Evolutionary conservation across 2,329 filamentous ascomycete species (phyloP), one percentile per base, ranked within the genome.

Genomic region (Cladosporium sp.): DNA sequence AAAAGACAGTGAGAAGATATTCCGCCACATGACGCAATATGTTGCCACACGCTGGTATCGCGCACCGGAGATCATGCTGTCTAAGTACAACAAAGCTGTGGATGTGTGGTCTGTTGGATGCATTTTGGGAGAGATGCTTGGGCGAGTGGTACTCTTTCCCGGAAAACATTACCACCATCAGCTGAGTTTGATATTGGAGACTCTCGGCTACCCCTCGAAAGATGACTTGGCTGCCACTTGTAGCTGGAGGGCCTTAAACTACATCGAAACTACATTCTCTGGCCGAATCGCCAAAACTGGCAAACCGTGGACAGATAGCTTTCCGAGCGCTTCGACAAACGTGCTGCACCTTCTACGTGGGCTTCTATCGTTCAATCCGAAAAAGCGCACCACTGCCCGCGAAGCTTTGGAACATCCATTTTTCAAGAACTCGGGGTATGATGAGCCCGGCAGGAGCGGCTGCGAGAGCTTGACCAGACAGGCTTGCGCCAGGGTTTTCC

Each of bases 31-130:
- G 92, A 96, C 91, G 11, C 91, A 96, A 73, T 96, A 96, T 65
- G 91, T 96, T 48, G 92, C 91, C 47, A 96, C 91, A 42, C 82
- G 91, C 74, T 96, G 91, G 92, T 96, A 96, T 70, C 86, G 91
- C 72, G 91, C 91, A 2, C 91, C 91, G 4, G 91, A 96, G 71
- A 96, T 96, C 63, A 96, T 96, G 91, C 96, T 96, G 82, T 90
- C 96, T 73, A 96, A 89, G 75, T 96, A 96, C 72, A 96, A 91
- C 64, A 96, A 96, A 88, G 91, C 51, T 96, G 90, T 96, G 71
- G 91, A 96, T 68, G 90, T 96, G 22, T 96, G 91, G 92, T 96
- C 91, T 7, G 90, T 96, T 41, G 91, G 91, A 54, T 96, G 91
- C 67, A 96, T 96, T 63, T 80, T 96, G 43, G 91, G 91, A 44